Base-by-base conservation (phyloP, 345 rosid species). In the Pugionium cornutum region DNA sequence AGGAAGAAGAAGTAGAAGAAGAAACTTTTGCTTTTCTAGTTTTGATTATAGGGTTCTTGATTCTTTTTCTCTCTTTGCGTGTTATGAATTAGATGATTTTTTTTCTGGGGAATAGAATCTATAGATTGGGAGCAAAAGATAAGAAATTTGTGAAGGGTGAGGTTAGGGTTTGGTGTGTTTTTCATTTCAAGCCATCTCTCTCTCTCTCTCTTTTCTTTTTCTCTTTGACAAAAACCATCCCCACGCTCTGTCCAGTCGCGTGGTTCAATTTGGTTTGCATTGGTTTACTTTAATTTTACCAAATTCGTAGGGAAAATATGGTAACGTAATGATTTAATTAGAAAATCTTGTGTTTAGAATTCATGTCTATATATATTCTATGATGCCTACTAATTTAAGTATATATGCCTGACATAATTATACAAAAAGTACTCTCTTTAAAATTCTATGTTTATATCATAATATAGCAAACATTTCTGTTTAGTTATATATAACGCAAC, bases 101-200 rank as follows among this genome's bases (percentile, higher is more conserved):
- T 18, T 18, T 18, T 18, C 18, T 18, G 18, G 18, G 18, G 18
- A 18, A 18, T 18, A 37, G 62, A 61, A 71, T 66, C 42, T 63
- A 37, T 2, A 18, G 18, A 18, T 66, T 28, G 66, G 47, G 32
- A 57, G 67, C 67, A 32, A 33, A 75, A 77, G 73, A 64, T 66
- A 76, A 65, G 71, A 76, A 67, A 45, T 47, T 62, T 74, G 60
- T 66, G 72, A 51, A 63, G 67, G 63, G 18, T 18, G 18, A 66
- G 37, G 53, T 70, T 75, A 75, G 75, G 89, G 85, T 83, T 78
- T 74, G 84, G 78, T 68, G 78, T 70, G 55, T 78, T 75, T 75
- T 80, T 74, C 58, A 74, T 80, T 80, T 69, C 76, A 65, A 49
- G 25, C 39, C 64, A 57, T 59, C 54, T 64, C 59, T 18, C 18